Percentiles rank a stretch among this genome's conserved stretches.
phyloP scores from a whole-genome alignment of 2,329 filamentous ascomycete species.

The Diplodia corticola region DNA sequence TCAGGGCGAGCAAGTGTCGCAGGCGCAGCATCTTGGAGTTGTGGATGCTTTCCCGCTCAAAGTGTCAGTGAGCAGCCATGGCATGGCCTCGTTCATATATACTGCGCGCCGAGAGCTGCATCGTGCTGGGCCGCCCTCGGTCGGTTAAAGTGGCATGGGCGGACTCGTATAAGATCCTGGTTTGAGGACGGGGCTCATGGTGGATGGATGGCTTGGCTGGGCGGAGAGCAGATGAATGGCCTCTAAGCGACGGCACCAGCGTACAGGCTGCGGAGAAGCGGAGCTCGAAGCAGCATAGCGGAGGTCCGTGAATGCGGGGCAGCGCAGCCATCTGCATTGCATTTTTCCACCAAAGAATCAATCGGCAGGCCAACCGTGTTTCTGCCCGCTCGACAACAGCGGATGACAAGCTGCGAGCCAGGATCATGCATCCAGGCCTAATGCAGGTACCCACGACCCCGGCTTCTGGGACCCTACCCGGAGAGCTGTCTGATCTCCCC shows the following conservation, averaged over 20 bases:
- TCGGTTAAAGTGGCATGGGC: slow-evolving; percentile 1
- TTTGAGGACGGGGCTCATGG: neutral
- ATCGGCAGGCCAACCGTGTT: neutral
- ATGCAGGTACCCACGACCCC: neutral
- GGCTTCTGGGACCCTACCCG: neutral
- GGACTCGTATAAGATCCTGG: neutral
- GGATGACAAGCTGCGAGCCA: neutral
- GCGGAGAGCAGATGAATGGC: neutral
- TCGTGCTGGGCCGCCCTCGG: neutral
- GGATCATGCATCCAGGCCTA: neutral
- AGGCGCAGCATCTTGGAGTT: neutral
- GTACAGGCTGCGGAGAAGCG: neutral
- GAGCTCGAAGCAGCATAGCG: too few relatives aligned
- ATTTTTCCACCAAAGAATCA: slow-evolving; percentile 9
- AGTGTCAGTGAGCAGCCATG: neutral
- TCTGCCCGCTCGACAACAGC: neutral
- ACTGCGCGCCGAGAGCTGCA: neutral
- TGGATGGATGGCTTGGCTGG: neutral
- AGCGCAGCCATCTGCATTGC: neutral
- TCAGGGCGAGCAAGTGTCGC: neutral
- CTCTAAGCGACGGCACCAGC: neutral
- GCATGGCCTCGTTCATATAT: neutral
- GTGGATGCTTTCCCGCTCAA: neutral
- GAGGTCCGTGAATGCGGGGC: slow-evolving; percentile 10
- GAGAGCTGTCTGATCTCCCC: neutral